A percentile compares a stretch with the other conserved stretches of the same genome.
Conservation (phyloP, 345 rosid genomes). For the Firmiana major region DNA sequence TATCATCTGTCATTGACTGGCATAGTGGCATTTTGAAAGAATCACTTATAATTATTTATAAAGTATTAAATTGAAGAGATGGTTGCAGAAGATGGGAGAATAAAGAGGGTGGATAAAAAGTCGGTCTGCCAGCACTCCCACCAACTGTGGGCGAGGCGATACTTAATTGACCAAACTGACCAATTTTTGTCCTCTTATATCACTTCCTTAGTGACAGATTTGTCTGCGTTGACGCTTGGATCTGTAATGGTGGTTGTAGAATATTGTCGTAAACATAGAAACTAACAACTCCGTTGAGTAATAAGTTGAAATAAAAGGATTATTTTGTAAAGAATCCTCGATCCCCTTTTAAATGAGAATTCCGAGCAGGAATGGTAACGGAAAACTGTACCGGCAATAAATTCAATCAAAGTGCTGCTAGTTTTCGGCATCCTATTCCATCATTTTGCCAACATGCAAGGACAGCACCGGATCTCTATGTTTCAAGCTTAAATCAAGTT, state of each 20-base stretch:
- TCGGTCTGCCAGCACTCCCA: neutral
- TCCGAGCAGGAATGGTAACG: neutral
- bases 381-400: too few relatives aligned
- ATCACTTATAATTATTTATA: neutral
- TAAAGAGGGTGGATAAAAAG: neutral
- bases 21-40: neutral
- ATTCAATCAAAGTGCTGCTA: too few relatives aligned
- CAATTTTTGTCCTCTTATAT: neutral
- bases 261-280: neutral
- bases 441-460: too few relatives aligned
- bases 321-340: too few relatives aligned
- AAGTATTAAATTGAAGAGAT: neutral
- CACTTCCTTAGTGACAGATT: neutral
- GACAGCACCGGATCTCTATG: neutral
- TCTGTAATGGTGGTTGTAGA: neutral
- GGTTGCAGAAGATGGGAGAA: neutral
- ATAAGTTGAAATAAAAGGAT: neutral
- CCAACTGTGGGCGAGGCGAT: neutral
- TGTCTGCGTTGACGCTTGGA: neutral
- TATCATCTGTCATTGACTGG: neutral
- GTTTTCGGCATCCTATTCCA: neutral
- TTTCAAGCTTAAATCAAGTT: neutral
- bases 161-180: neutral
- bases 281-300: neutral
- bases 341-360: neutral